Conservation (phyloP, 2,329 filamentous ascomycete genomes). For the Dothideomycetidae sp. region DNA sequence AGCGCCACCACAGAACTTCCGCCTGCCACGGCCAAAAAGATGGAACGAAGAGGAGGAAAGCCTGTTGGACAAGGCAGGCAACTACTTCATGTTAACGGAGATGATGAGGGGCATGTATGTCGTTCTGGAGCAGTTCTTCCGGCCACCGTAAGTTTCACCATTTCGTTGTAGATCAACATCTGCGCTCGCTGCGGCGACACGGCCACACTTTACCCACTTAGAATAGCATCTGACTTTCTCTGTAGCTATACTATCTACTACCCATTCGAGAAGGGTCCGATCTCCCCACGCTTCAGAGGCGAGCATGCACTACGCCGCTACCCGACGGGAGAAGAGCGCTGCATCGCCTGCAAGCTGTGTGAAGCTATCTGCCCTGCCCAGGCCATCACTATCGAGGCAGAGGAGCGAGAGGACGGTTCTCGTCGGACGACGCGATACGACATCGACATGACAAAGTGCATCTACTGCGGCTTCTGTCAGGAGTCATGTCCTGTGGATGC, state of each 20-base stretch:
- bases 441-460: conserved; percentile 99
- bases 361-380: conserved; percentile 96
- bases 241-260: conserved; percentile 93
- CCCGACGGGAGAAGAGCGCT: conserved; percentile 93
- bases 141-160: conserved; percentile 76
- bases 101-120: conserved; percentile 98
- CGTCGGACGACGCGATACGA: conserved; percentile 94
- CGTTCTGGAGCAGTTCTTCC: conserved; percentile 92
- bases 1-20: conserved; percentile 67
- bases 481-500: conserved; percentile 98
- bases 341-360: conserved; percentile 99
- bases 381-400: conserved; percentile 97
- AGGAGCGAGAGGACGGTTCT: conserved; percentile 92
- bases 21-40: conserved; percentile 54
- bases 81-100: conserved; percentile 91
- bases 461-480: conserved; percentile 97
- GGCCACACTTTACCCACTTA: no score
- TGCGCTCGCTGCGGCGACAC: no score
- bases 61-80: conserved; percentile 68
- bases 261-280: conserved; percentile 96
- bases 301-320: conserved; percentile 95
- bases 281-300: conserved; percentile 93
- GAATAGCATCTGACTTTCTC: no score
- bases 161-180: no score
- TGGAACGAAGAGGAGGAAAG: conserved; percentile 73